A percentile compares a stretch with the other conserved stretches of the same genome.
Conservation (phyloP, 2,329 filamentous ascomycete species). For the Diaporthe sp. region DNA sequence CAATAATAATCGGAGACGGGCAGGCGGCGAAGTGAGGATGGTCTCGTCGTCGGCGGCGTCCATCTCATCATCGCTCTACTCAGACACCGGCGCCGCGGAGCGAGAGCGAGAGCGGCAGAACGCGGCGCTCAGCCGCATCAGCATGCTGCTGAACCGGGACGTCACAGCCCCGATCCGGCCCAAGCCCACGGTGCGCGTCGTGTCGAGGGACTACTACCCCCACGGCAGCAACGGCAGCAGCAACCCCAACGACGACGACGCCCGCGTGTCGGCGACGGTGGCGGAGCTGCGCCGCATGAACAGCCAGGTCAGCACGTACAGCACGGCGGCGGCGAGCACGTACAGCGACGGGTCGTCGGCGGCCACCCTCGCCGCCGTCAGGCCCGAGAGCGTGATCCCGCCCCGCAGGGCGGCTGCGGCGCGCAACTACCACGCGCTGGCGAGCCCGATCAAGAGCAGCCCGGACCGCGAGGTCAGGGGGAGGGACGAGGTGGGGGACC, state of each 20-base stretch:
- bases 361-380: constrained; percentile 53
- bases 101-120: constrained; percentile 25
- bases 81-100: constrained; percentile 26
- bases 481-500: background rate
- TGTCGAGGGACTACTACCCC: constrained; percentile 29
- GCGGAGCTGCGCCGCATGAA: constrained; percentile 71
- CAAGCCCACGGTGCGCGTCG: constrained; percentile 31
- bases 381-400: constrained; percentile 55
- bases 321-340: constrained; percentile 54
- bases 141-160: constrained; percentile 23
- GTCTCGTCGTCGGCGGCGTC: constrained; percentile 40
- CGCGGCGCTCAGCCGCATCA: constrained; percentile 35
- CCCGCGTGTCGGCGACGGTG: constrained; percentile 57
- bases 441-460: constrained; percentile 43
- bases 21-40: constrained; percentile 39
- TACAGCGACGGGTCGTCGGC: constrained; percentile 46
- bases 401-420: constrained; percentile 47
- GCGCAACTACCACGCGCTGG: constrained; percentile 63
- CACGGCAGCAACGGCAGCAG: background rate
- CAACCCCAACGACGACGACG: constrained; percentile 13
- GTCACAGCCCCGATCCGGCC: background rate
- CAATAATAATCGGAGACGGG: constrained; percentile 7
- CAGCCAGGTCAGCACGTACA: constrained; percentile 62
- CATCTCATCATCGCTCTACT: constrained; percentile 28
- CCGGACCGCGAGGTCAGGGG: constrained; percentile 6